These are phyloP conservation scores for Suillus fuscotomentosus DNA, from an alignment of 768 basidiomycete species.

Conservation along the genomic window DNA sequence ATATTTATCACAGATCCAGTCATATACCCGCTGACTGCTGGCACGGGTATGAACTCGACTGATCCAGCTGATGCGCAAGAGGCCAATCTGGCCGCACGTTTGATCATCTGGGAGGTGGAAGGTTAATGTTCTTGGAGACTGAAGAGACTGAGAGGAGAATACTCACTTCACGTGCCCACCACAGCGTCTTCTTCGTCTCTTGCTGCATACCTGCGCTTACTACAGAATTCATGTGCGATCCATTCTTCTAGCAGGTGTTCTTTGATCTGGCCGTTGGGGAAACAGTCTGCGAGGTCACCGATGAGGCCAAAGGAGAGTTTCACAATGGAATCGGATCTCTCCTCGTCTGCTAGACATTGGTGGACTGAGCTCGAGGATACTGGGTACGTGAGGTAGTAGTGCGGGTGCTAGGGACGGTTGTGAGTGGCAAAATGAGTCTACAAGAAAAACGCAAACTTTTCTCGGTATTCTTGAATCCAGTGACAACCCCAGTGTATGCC, in stretches of 20 bases:
- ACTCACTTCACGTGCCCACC: constrained; percentile 91
- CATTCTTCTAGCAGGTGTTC: constrained; percentile 76
- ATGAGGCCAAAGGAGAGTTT: constrained; percentile 81
- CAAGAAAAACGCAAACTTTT: constrained; percentile 48
- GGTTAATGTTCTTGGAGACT: background rate
- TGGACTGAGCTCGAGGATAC: constrained; percentile 82
- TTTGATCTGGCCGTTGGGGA: constrained; percentile 80
- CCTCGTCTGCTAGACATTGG: constrained; percentile 76
- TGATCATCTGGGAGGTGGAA: constrained; percentile 61
- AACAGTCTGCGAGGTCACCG: constrained; percentile 93
- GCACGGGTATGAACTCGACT: too few relatives aligned
- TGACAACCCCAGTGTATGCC: constrained; percentile 93
- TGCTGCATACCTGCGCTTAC: constrained; percentile 68
- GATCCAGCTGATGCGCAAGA: too few relatives aligned
- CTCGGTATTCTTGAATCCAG: constrained; percentile 81
- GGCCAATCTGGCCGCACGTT: constrained; percentile 54
- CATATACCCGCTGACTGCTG: too few relatives aligned
- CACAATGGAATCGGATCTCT: constrained; percentile 75
- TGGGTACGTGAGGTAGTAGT: constrained; percentile 69
- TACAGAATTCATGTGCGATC: constrained; percentile 71
- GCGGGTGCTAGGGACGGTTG: constrained; percentile 9
- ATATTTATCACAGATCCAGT: too few relatives aligned
- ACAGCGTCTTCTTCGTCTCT: constrained; percentile 85
- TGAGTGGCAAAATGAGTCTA: constrained; percentile 2
- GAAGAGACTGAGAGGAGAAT: background rate